Conservation (phyloP, 1,284 basidiomycete species). For the Fereydounia khargensis region DNA sequence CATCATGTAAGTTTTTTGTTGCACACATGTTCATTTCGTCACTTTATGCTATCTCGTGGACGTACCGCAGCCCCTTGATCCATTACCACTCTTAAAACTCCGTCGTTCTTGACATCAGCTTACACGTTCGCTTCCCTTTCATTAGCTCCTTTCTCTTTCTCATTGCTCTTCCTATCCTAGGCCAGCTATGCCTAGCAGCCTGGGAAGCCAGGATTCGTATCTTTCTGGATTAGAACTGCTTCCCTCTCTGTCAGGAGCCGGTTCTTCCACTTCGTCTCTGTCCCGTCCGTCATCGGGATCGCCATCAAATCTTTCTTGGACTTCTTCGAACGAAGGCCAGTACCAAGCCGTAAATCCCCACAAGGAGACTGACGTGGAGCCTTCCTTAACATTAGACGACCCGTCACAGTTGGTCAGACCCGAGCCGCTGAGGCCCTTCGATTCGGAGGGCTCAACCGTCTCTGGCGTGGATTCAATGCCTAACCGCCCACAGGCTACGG, state of each 20-base stretch:
- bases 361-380: background rate
- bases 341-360: slow-evolving; percentile 9
- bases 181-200: slow-evolving; percentile 10
- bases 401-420: background rate
- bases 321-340: slow-evolving; percentile 8
- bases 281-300: slow-evolving; percentile 12
- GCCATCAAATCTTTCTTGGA: background rate
- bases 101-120: too few relatives aligned
- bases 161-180: background rate
- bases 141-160: background rate
- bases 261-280: slow-evolving; percentile 6
- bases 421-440: background rate
- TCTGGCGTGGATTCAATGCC: background rate
- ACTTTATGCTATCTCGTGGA: too few relatives aligned
- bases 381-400: background rate
- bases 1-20: too few relatives aligned
- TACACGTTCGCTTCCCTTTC: too few relatives aligned
- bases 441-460: background rate
- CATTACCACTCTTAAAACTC: too few relatives aligned
- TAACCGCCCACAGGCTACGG: too few relatives aligned
- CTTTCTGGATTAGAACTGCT: slow-evolving; percentile 10
- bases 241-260: slow-evolving; percentile 10
- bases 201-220: slow-evolving; percentile 12
- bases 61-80: too few relatives aligned
- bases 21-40: too few relatives aligned